phyloP scores from a whole-genome alignment of 2,329 filamentous ascomycete species.

The Fusarium palustre region DNA sequence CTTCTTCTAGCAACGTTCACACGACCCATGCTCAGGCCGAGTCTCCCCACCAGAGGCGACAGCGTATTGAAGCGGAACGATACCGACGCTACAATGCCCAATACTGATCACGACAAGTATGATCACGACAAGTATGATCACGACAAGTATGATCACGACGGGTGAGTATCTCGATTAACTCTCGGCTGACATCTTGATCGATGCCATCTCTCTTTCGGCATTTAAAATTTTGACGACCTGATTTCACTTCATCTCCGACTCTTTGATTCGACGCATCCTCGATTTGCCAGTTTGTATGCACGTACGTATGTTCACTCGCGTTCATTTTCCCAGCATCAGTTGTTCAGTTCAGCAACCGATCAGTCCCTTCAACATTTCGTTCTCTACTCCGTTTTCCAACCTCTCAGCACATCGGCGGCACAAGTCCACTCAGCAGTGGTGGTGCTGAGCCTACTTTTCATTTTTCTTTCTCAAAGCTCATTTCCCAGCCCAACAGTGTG shows the following conservation, averaged over 20 bases:
- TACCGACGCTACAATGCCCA: slow-evolving; percentile 16
- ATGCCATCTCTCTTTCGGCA: background rate
- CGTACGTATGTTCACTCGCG: slow-evolving; percentile 10
- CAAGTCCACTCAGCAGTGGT: background rate
- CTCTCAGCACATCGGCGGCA: background rate
- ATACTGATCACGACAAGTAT: background rate
- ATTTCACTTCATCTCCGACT: background rate
- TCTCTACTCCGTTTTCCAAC: background rate
- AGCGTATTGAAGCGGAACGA: slow-evolving; percentile 12
- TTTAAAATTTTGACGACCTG: background rate
- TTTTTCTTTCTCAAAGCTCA: background rate
- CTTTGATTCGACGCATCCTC: background rate
- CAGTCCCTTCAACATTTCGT: background rate
- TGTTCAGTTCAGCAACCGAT: background rate
- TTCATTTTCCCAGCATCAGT: background rate
- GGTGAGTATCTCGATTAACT: background rate
- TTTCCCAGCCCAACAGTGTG: background rate
- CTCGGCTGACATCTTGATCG: background rate
- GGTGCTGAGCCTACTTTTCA: background rate
- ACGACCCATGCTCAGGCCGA: background rate
- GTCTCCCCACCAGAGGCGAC: slow-evolving; percentile 4
- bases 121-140: background rate
- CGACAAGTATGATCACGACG: background rate
- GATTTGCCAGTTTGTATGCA: slow-evolving; percentile 15
- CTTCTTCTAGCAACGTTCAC: background rate